Evolutionary conservation across 768 basidiomycete species (phyloP), one percentile per base, ranked within the genome.

Genomic region (Suillus spraguei): DNA sequence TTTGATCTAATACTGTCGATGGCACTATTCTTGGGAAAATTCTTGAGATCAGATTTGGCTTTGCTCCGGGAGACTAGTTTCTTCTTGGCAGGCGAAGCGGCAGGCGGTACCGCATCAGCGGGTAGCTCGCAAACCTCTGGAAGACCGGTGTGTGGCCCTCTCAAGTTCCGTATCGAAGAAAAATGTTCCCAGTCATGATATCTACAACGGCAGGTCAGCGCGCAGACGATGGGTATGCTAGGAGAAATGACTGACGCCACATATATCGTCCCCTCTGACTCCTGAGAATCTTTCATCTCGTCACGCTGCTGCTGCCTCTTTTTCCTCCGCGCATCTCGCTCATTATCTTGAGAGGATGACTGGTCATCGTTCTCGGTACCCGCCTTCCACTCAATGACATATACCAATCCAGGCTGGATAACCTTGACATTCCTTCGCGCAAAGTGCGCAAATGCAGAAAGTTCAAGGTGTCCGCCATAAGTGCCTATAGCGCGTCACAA

Each of bases 151-250:
- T 95, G 94, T 0, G 94, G 95, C 2, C 95, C 95, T 17, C 81
- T 81, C 60, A 95, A 78, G 74, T 94, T 95, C 53, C 95, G 90
- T 63, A 97, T 92, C n/a, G 90, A 92, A 14, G 92, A 94, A 70
- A 95, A 97, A 72, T 97, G 95, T 71, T 97, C 94, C 92, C 92
- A 95, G 74, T 95, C 92, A 70, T 95, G 90, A 73, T 94, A 96
- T 36, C 92, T 92, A 69, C 53, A 55, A 54, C 32, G 47, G 33
- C 63, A 62, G 58, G 71, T 67, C 61, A 68, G 59, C 33, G 7
- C 50, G 60, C 49, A 32, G n/a, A 22, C n/a, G n/a, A 56, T 60
- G 59, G 52, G 24, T 59, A 66, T 62, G 62, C 55, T 61, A 59
- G 14, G 41, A n/a, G 60, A 65, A 61, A 44, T 59, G 28, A 89